phyloP scores from a whole-genome alignment of 768 basidiomycete species.

The Suillus clintonianus region DNA sequence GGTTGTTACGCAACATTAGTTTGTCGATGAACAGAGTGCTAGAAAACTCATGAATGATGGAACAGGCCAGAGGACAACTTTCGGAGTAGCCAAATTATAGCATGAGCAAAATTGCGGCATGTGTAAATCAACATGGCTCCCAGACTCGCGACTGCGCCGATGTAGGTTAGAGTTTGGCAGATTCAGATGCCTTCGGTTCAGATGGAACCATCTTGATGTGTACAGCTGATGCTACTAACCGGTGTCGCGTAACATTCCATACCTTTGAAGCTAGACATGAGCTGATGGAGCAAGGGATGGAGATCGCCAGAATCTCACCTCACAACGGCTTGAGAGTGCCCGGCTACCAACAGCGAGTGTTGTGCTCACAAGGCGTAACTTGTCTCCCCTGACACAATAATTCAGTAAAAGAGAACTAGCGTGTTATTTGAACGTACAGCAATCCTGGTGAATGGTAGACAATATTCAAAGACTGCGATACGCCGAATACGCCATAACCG shows the following conservation, averaged over 20 bases:
- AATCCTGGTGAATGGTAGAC: conserved; percentile 59
- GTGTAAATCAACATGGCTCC: not conserved
- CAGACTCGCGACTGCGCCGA: not conserved
- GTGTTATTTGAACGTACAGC: conserved; percentile 29
- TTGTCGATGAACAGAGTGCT: not conserved
- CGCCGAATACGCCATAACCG: conserved; percentile 32
- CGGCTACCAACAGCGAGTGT: conserved; percentile 52
- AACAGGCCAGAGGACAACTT: not conserved
- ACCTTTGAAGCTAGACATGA: conserved; percentile 37
- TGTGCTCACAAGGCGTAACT: conserved; percentile 52
- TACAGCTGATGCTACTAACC: conserved; percentile 54
- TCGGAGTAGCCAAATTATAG: not conserved
- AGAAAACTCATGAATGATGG: not conserved
- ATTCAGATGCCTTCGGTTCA: not conserved
- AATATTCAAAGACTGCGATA: conserved; percentile 55
- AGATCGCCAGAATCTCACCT: conserved; percentile 33
- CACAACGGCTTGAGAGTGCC: conserved; percentile 49
- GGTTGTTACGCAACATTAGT: not conserved
- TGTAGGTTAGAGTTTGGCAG: conserved; percentile 21
- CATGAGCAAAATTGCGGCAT: not conserved
- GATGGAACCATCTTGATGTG: conserved; percentile 60
- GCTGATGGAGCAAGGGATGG: not conserved
- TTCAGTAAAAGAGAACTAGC: not conserved
- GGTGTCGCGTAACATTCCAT: conserved; percentile 55
- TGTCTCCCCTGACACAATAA: conserved; percentile 34